Evolutionary conservation across 2,329 filamentous ascomycete species (phyloP).

Genomic region (Graphiopsis chlorocephala): DNA sequence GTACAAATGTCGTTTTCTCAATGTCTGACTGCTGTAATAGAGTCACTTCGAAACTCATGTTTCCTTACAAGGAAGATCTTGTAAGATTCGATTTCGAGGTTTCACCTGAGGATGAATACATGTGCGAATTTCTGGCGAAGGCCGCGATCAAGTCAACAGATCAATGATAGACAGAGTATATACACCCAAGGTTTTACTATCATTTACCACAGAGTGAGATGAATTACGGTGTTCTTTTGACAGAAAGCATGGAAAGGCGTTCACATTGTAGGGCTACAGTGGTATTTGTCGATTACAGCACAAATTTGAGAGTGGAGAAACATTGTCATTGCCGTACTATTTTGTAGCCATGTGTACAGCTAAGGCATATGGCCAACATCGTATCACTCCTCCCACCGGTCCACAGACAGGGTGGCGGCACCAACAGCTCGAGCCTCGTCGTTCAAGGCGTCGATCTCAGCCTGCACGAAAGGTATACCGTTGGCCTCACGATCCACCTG

Average conservation of each 20-base stretch:
- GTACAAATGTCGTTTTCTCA: not conserved
- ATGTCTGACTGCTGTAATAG: constrained; percentile 35
- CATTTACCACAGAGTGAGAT: constrained; percentile 23
- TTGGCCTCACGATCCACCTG: constrained; percentile 41
- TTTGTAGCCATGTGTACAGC: not conserved
- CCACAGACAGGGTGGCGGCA: not conserved
- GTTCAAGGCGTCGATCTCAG: constrained; percentile 51
- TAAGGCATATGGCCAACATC: not conserved
- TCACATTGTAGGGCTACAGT: not conserved
- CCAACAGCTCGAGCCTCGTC: constrained; percentile 48
- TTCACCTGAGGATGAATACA: constrained; percentile 39
- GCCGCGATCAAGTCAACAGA: not conserved
- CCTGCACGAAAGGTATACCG: constrained; percentile 51
- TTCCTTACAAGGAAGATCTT: constrained; percentile 54
- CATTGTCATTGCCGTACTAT: not conserved
- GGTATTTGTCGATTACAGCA: not conserved
- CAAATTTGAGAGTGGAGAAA: not conserved
- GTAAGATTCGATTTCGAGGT: constrained; percentile 56
- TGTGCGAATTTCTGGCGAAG: constrained; percentile 12
- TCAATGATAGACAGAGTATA: constrained; percentile 47
- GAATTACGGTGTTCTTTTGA: not conserved
- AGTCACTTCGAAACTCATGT: constrained; percentile 51
- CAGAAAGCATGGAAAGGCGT: not conserved
- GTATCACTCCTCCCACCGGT: not conserved
- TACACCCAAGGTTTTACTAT: constrained; percentile 49